These are phyloP conservation scores for Cutaneotrichosporon dermatis DNA, from an alignment of 1,284 basidiomycete genomes.

Conservation along the genomic window DNA sequence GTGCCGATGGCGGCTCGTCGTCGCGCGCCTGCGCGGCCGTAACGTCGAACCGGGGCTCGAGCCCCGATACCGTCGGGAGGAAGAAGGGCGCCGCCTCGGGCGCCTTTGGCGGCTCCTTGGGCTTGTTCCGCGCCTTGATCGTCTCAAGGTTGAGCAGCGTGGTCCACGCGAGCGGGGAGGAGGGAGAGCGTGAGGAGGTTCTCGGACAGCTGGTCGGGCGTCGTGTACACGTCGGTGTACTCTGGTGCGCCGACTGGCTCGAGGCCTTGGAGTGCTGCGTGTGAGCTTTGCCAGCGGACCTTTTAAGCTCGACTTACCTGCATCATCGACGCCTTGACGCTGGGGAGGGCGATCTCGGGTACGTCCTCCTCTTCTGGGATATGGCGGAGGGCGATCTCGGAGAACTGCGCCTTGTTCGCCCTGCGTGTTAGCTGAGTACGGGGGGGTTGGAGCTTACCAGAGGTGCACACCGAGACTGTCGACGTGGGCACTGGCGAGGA, in stretches of 20 bases:
- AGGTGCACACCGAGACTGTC: constrained; percentile 91
- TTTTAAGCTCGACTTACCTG: constrained; percentile 55
- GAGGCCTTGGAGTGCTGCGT: constrained; percentile 62
- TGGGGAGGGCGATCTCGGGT: constrained; percentile 67
- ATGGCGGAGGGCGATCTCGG: constrained; percentile 75
- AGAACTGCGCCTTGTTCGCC: constrained; percentile 93
- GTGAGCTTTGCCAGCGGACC: constrained; percentile 15
- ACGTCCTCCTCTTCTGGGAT: constrained; percentile 68
- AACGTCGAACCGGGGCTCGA: constrained; percentile 71
- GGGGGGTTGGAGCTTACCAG: constrained; percentile 58
- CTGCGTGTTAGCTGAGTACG: constrained; percentile 46
- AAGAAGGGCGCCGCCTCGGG: constrained; percentile 97
- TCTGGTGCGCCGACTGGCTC: constrained; percentile 57
- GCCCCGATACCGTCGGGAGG: constrained; percentile 79
- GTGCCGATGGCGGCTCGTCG: constrained; percentile 52
- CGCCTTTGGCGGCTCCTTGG: constrained; percentile 89
- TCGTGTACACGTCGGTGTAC: constrained; percentile 66
- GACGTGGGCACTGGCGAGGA: constrained; percentile 90
- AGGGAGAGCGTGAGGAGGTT: constrained; percentile 87
- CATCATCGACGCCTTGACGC: constrained; percentile 74
- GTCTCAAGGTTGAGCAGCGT: constrained; percentile 92
- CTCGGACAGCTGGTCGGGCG: constrained; percentile 76
- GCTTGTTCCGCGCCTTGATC: constrained; percentile 95
- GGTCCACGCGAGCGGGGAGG: constrained; percentile 87
- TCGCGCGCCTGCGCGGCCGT: constrained; percentile 47